phyloP scores from a whole-genome alignment of 352 stramenopile genomes.

The Pythium vanterpoolii region DNA sequence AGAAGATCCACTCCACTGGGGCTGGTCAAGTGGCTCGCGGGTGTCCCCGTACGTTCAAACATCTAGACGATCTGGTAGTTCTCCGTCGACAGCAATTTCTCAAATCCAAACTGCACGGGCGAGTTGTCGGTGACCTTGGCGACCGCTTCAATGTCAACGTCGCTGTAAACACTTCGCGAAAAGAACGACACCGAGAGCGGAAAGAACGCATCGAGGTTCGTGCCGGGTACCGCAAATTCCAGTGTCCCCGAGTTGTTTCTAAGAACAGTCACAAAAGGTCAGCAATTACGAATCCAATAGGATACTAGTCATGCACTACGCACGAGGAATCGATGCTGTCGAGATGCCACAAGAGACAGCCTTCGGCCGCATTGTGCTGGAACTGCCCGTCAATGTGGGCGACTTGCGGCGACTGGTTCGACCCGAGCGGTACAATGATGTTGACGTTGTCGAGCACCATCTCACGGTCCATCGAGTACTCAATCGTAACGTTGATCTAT shows the following conservation, averaged over 20 bases:
- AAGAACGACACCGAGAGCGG: conserved; percentile 88
- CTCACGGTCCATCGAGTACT: conserved; percentile 85
- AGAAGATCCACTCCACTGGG: too few relatives aligned
- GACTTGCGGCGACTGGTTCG: conserved; percentile 64
- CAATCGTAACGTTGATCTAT: conserved; percentile 83
- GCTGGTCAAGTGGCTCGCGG: background rate
- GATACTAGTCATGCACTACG: conserved; percentile 16
- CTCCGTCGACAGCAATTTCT: conserved; percentile 86
- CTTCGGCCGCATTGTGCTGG: conserved; percentile 77
- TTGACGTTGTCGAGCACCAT: conserved; percentile 90
- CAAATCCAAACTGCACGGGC: conserved; percentile 75
- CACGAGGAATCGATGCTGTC: conserved; percentile 75
- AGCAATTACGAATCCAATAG: background rate
- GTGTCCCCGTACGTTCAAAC: conserved; percentile 9
- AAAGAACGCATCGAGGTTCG: conserved; percentile 84
- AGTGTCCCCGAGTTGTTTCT: conserved; percentile 82
- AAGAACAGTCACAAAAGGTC: background rate
- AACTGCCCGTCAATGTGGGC: conserved; percentile 82
- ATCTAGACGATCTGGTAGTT: conserved; percentile 88
- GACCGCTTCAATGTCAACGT: conserved; percentile 76
- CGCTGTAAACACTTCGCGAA: conserved; percentile 85
- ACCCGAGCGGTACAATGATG: conserved; percentile 76
- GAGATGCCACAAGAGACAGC: conserved; percentile 78
- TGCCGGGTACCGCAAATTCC: conserved; percentile 79
- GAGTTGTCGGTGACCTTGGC: conserved; percentile 70